These are phyloP conservation scores for Dinochytrium kinnereticum DNA, from an alignment of 371 early-diverging fungal species.

Conservation along the genomic window DNA sequence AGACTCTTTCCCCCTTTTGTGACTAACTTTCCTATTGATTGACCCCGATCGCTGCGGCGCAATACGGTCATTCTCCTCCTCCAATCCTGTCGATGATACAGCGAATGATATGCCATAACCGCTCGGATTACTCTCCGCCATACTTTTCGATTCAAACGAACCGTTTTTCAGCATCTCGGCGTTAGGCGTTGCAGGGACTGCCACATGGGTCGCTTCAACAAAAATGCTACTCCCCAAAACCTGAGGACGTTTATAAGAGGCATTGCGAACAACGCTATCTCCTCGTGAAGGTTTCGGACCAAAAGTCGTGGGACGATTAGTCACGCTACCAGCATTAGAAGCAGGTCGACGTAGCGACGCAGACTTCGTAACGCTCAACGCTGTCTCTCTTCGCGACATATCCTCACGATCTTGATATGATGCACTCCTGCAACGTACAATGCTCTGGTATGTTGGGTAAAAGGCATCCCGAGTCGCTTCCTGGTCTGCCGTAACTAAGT, in stretches of 20 bases:
- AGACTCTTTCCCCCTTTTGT: not conserved
- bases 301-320: not conserved
- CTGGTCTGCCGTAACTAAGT: not conserved
- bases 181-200: no score
- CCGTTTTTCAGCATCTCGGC: not conserved
- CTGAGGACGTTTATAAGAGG: not conserved
- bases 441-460: not conserved
- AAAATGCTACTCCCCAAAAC: not conserved
- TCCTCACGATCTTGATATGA: not conserved
- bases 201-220: no score
- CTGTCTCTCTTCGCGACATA: not conserved
- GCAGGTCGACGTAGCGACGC: not conserved
- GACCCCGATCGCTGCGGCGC: not conserved
- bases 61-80: not conserved
- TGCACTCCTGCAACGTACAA: not conserved
- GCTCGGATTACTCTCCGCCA: no score
- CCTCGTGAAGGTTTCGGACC: conserved; percentile 13
- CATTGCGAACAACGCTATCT: not conserved
- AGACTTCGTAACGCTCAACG: no score
- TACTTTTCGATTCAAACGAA: no score
- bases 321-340: not conserved
- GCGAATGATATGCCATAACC: no score
- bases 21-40: not conserved
- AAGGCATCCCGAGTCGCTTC: not conserved
- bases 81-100: not conserved